Evolutionary conservation across 768 basidiomycete species (phyloP), one percentile per base, ranked within the genome.

Genomic region (Gloeophyllum trabeum): DNA sequence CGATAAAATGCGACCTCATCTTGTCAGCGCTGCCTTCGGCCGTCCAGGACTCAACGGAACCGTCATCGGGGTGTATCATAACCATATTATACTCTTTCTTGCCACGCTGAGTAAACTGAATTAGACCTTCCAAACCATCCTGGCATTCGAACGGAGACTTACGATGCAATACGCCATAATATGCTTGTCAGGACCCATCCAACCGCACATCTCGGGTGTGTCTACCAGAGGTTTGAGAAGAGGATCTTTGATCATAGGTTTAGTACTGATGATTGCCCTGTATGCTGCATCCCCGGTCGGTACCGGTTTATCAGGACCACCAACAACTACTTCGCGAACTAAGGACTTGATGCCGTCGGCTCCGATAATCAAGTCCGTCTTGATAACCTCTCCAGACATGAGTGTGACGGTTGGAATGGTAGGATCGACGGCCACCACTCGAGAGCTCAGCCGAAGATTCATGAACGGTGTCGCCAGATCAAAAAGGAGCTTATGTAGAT

Each of bases 241-340:
- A 20, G 34, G n/a, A 18, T 42, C 19, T 14, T 45, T 44, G 16
- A 44, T 34, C 14, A 51, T 59, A 1, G 59, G 37, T 25, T 52
- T 59, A 0, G 74, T 62, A 2, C 69, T 61, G 25, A 81, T 60
- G 22, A 69, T 60, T 4, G 74, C 72, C 39, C 79, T 67, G 50
- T 78, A 81, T 0, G 76, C 79, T 0, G 75, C 71, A 49, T 82
- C 77, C 0, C 78, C 81, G 0, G 81, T 81, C 3, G 75, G 63
- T 5, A 49, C 48, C 0, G 62, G 25, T 64, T 63, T 34, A 67
- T 63, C 0, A 57, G 59, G 0, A 10, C 28, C 28, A 37, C 65
- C 66, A 1, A 74, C 67, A n/a, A 78, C 66, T 24, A 72, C 64
- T 24, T 69, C 59, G 48, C 70, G 69, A 1, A 75, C 49, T 13